A percentile compares a stretch with the other conserved stretches of the same genome.
Conservation (phyloP, 805 yeast genomes). For the Wickerhamomyces bisporus region DNA sequence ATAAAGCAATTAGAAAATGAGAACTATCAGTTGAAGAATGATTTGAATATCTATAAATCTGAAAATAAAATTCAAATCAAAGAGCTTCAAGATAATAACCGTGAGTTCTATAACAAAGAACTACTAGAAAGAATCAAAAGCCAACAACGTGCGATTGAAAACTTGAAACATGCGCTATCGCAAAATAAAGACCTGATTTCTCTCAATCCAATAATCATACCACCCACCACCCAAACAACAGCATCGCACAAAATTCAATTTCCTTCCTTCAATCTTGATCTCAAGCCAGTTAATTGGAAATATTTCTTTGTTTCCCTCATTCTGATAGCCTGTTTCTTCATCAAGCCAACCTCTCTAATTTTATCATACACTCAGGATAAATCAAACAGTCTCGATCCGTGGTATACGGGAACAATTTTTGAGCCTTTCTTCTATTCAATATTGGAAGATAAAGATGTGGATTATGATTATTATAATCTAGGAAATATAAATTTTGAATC, state of each 20-base stretch:
- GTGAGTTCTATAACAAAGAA: slow-evolving; percentile 11
- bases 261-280: background rate
- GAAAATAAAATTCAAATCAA: slow-evolving; percentile 3
- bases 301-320: background rate
- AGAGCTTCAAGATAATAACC: slow-evolving; percentile 3
- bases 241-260: too few species aligned
- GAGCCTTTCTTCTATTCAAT: slow-evolving; percentile 12
- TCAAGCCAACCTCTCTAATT: background rate
- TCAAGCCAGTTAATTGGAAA: background rate
- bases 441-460: slow-evolving; percentile 15
- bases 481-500: slow-evolving; percentile 13
- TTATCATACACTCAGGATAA: background rate
- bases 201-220: background rate
- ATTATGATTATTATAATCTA: slow-evolving; percentile 20
- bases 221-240: background rate
- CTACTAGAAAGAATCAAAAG: slow-evolving; percentile 14
- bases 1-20: slow-evolving; percentile 8
- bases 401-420: slow-evolving; percentile 16
- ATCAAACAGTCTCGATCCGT: slow-evolving; percentile 1
- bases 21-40: slow-evolving; percentile 5
- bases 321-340: background rate
- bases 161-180: slow-evolving; percentile 10
- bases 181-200: slow-evolving; percentile 5
- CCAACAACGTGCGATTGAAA: slow-evolving; percentile 15
- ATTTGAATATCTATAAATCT: slow-evolving; percentile 9